These are phyloP conservation scores for Septoria linicola DNA, from an alignment of 2,329 filamentous ascomycete species.

Conservation along the genomic window DNA sequence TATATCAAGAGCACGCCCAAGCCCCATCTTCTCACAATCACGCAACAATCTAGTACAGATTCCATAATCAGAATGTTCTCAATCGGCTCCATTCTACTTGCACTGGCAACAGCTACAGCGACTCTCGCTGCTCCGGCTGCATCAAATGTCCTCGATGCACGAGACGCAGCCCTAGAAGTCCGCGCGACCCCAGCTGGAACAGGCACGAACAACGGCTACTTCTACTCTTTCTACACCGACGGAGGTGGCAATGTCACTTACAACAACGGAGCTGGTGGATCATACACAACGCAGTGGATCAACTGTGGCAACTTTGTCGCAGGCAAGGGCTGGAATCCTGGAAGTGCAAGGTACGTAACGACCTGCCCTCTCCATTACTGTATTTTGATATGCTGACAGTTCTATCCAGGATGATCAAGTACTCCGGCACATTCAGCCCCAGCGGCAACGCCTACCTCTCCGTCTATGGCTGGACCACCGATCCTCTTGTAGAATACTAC, in stretches of 20 bases:
- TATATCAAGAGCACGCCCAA: background rate
- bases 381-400: no score
- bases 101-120: constrained; percentile 38
- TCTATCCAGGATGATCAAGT: constrained; percentile 48
- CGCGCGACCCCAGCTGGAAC: constrained; percentile 46
- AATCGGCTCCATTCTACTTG: constrained; percentile 37
- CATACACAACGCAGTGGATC: constrained; percentile 49
- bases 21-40: background rate
- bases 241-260: constrained; percentile 53
- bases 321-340: constrained; percentile 60
- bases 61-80: no score
- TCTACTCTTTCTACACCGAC: constrained; percentile 62
- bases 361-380: background rate
- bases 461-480: constrained; percentile 59
- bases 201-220: constrained; percentile 58
- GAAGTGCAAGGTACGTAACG: constrained; percentile 52
- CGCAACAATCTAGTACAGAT: background rate
- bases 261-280: constrained; percentile 54
- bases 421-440: constrained; percentile 50
- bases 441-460: constrained; percentile 55
- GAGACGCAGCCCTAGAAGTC: constrained; percentile 34
- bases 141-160: constrained; percentile 29
- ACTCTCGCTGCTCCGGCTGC: constrained; percentile 41
- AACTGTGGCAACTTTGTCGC: constrained; percentile 55
- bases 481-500: constrained; percentile 49